Base-by-base conservation (phyloP, 371 early-diverging fungal species). In the Syncephalastrum sp. region DNA sequence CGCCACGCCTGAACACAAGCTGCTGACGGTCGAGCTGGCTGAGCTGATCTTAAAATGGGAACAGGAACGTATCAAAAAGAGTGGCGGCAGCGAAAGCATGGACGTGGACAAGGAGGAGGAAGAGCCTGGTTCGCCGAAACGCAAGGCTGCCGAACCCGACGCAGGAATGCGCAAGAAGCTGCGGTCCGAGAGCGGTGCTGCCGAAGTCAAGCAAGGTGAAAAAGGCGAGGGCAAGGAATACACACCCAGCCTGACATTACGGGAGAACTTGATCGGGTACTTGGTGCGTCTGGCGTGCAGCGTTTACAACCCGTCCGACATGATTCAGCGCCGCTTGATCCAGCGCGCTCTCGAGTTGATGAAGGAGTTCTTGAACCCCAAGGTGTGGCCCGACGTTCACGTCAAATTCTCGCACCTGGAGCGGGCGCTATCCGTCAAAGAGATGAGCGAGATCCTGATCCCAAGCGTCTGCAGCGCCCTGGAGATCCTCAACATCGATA, bases 31-130 rank as follows among this genome's bases (percentile, higher is more conserved):
- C 14, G 97, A 97, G 54, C 75, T 98, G n/a, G 84, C 90, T 10
- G 94, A 94, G 23, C 72, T 97, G 53, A 85, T 98, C 41, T 66
- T 94, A 23, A 83, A 83, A 50, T 98, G 99, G 99, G 94, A 97
- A 53, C 75, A 74, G 24, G 78, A 69, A 21, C 81, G 87, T 8
- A 60, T 84, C 10, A 56, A 52, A 12, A 52, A 58, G 24, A 23
- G 44, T 23, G 25, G 19, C 58, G 3, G 80, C 80, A 53, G 29
- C 65, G 42, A 63, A 56, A 51, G 38, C 38, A 33, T 33, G 54
- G 56, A 60, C 53, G 69, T 62, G 23, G 51, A 66, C 38, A 27
- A 42, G 24, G 57, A 44, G 19, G 12, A 42, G 24, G 57, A 44
- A 16, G 12, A 43, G 47, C 41, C 61, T 5, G 41, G 54, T 48